Evolutionary conservation across 2,329 filamentous ascomycete genomes (phyloP).

Genomic region (Diaporthe capsici): DNA sequence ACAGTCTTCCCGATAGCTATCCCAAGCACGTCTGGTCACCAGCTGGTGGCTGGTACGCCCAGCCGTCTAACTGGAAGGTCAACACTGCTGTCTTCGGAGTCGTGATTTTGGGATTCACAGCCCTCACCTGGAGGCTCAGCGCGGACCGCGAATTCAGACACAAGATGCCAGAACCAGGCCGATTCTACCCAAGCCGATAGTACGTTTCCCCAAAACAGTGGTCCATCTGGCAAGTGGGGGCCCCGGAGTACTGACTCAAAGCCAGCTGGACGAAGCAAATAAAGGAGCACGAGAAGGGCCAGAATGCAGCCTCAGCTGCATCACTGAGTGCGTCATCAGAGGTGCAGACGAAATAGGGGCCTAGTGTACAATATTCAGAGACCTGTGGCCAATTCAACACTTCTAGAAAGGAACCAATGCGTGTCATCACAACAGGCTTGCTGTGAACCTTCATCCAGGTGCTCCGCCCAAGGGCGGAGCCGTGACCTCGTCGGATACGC

Average conservation of each 20-base stretch:
- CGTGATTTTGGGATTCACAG: conserved; percentile 71
- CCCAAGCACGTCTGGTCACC: conserved; percentile 99
- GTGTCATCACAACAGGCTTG: not conserved
- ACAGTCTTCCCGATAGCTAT: conserved; percentile 71
- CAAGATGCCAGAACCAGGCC: conserved; percentile 82
- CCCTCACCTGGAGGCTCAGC: conserved; percentile 77
- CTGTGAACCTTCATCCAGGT: not conserved
- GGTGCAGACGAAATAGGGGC: conserved; percentile 27
- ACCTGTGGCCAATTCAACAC: not conserved
- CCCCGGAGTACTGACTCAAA: conserved; percentile 5
- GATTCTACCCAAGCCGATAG: conserved; percentile 91
- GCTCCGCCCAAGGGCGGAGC: too few relatives aligned
- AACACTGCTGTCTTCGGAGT: conserved; percentile 74
- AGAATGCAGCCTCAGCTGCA: conserved; percentile 46
- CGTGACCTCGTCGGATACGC: not conserved
- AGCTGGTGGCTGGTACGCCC: conserved; percentile 96
- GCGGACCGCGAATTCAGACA: conserved; percentile 80
- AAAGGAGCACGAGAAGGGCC: conserved; percentile 57
- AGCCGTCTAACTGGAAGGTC: conserved; percentile 93
- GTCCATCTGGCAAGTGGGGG: not conserved
- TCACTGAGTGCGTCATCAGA: conserved; percentile 25
- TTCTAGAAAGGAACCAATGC: not conserved
- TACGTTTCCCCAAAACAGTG: conserved; percentile 60
- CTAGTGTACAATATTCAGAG: not conserved
- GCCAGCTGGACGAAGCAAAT: conserved; percentile 62